Evolutionary conservation across 78 protist species (phyloP).

Genomic region (Planoprotostelium fungivorum): DNA sequence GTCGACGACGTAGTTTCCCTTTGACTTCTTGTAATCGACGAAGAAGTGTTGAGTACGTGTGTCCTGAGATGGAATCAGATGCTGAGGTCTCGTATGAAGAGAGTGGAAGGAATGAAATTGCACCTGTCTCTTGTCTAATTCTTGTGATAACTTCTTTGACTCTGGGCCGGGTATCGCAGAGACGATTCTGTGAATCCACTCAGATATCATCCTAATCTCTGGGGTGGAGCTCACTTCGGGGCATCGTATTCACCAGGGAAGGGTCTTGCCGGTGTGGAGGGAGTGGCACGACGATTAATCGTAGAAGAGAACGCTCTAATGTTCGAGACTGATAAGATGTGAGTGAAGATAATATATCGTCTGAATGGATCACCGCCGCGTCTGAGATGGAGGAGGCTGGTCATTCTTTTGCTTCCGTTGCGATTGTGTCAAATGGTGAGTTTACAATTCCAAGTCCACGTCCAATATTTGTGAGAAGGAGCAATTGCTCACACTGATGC

Average conservation of each 20-base stretch:
- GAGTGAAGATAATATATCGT: no score
- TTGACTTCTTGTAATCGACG: slow-evolving; percentile 55
- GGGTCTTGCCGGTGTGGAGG: slow-evolving; percentile 45
- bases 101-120: neutral
- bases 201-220: neutral
- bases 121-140: slow-evolving; percentile 24
- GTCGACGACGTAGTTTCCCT: slow-evolving; percentile 74
- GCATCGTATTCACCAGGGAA: slow-evolving; percentile 65
- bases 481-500: no score
- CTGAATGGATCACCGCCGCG: no score
- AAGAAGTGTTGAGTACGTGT: slow-evolving; percentile 62
- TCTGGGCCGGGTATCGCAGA: slow-evolving; percentile 61
- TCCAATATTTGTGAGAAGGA: no score
- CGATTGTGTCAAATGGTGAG: no score
- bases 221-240: slow-evolving; percentile 25
- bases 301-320: no score
- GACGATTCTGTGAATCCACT: neutral
- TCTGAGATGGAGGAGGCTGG: no score
- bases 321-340: no score
- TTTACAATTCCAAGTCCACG: no score
- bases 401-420: no score
- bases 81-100: neutral
- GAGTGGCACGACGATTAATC: neutral
- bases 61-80: no score
- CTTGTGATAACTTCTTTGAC: slow-evolving; percentile 18